Percentiles rank a stretch among this genome's conserved stretches.
These are phyloP conservation scores for Ceraceosorus guamensis DNA, from an alignment of 1,284 basidiomycete species.

Conservation along the genomic window DNA sequence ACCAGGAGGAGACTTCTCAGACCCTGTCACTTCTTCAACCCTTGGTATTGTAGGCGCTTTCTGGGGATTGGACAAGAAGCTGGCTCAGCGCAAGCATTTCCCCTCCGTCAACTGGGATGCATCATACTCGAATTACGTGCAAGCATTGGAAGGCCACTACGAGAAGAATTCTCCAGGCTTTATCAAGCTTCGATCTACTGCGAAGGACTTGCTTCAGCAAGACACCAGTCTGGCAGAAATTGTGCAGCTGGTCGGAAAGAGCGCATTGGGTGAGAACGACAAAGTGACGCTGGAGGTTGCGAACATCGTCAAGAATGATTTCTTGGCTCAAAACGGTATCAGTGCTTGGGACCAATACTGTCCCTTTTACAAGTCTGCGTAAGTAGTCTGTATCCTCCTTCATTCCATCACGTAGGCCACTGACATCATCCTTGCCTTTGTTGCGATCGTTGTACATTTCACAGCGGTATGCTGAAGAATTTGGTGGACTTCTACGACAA, in stretches of 20 bases:
- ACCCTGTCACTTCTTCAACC: slow-evolving; percentile 94
- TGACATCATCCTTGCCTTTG: no score
- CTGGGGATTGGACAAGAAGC: slow-evolving; percentile 68
- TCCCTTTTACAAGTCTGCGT: slow-evolving; percentile 63
- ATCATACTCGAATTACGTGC: slow-evolving; percentile 97
- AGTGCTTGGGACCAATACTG: slow-evolving; percentile 95
- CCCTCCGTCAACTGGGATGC: slow-evolving; percentile 98
- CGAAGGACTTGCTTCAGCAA: slow-evolving; percentile 95
- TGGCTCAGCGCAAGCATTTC: slow-evolving; percentile 96
- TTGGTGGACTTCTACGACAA: slow-evolving; percentile 90
- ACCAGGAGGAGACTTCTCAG: slow-evolving; percentile 98
- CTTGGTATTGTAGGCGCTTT: slow-evolving; percentile 99
- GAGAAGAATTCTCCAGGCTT: slow-evolving; percentile 81
- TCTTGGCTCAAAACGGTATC: slow-evolving; percentile 98
- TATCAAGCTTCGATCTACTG: slow-evolving; percentile 78
- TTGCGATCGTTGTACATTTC: no score
- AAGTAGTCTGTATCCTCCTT: no score
- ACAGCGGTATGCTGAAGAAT: slow-evolving; percentile 83
- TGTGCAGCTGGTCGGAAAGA: slow-evolving; percentile 97
- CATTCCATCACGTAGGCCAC: no score
- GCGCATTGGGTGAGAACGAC: slow-evolving; percentile 90
- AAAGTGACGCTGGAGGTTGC: slow-evolving; percentile 98
- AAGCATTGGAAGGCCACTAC: slow-evolving; percentile 88
- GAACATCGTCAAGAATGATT: slow-evolving; percentile 88
- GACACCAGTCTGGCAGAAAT: slow-evolving; percentile 98